Conservation (phyloP, 208 protist species). For the Trypanosoma boissoni region DNA sequence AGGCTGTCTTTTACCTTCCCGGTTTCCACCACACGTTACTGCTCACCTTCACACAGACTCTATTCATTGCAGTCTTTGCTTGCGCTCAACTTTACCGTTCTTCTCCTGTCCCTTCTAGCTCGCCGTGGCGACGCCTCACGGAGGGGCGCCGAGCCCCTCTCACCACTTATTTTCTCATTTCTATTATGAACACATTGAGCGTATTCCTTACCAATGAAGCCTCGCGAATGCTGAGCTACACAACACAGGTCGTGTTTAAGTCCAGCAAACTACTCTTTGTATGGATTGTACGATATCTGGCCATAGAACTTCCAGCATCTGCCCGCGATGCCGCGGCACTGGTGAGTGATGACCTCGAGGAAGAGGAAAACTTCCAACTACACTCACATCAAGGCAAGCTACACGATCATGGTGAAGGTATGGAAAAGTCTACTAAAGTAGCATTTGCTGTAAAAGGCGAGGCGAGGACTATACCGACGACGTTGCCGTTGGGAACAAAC, state of each 20-base stretch:
- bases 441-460: no score
- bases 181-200: slow-evolving; percentile 37
- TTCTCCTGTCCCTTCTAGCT: background rate
- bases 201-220: slow-evolving; percentile 48
- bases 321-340: no score
- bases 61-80: slow-evolving; percentile 30
- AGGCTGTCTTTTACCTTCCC: slow-evolving; percentile 58
- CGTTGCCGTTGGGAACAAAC: no score
- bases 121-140: slow-evolving; percentile 10
- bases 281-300: slow-evolving; percentile 29
- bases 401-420: no score
- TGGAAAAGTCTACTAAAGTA: no score
- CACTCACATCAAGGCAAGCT: no score
- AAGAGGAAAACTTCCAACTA: no score
- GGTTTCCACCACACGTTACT: slow-evolving; percentile 41
- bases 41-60: slow-evolving; percentile 37
- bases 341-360: no score
- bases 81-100: slow-evolving; percentile 18
- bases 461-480: no score
- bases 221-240: slow-evolving; percentile 44
- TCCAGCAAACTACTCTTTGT: slow-evolving; percentile 60
- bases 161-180: slow-evolving; percentile 40
- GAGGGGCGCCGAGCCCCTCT: slow-evolving; percentile 27
- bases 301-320: slow-evolving; percentile 24
- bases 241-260: slow-evolving; percentile 63